Conservation (phyloP, 140 eudicot species). For the Flaveria floridana region DNA sequence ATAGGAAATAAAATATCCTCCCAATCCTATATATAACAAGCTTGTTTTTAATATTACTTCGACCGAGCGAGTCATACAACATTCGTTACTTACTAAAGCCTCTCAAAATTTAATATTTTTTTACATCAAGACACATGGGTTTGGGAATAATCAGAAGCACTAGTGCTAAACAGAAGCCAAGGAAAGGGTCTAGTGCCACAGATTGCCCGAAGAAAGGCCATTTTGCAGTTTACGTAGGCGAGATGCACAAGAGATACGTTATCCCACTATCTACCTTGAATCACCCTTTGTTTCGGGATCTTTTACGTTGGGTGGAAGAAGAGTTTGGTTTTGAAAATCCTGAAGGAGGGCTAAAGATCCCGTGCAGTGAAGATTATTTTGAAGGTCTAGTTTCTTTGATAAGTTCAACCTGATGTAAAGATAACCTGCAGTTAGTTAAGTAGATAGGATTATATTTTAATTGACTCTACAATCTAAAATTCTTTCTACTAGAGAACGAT, state of each 20-base stretch:
- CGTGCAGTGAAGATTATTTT: conserved; percentile 42
- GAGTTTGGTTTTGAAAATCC: conserved; percentile 43
- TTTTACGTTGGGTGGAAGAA: conserved; percentile 42
- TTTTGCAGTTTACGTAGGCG: conserved; percentile 45
- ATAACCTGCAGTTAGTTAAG: conserved; percentile 6
- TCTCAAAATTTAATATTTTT: background rate
- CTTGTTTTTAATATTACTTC: background rate
- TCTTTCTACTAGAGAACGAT: background rate
- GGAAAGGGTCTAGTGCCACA: conserved; percentile 30
- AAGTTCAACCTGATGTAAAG: conserved; percentile 27
- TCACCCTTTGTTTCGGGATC: conserved; percentile 45
- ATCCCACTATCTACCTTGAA: conserved; percentile 40
- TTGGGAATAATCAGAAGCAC: conserved; percentile 36
- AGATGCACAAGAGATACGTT: conserved; percentile 37
- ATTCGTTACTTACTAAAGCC: background rate
- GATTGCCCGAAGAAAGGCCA: conserved; percentile 46
- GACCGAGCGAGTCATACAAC: background rate
- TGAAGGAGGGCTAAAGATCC: conserved; percentile 44
- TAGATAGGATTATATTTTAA: background rate
- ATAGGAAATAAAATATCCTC: background rate
- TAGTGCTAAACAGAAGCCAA: conserved; percentile 33
- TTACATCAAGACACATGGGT: conserved; percentile 24
- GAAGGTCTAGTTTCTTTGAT: conserved; percentile 38
- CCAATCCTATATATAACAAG: background rate
- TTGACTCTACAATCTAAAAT: background rate